Evolutionary conservation across 805 yeast genomes (phyloP), one percentile per base, ranked within the genome.

Genomic region (Lipomyces lipofer): DNA sequence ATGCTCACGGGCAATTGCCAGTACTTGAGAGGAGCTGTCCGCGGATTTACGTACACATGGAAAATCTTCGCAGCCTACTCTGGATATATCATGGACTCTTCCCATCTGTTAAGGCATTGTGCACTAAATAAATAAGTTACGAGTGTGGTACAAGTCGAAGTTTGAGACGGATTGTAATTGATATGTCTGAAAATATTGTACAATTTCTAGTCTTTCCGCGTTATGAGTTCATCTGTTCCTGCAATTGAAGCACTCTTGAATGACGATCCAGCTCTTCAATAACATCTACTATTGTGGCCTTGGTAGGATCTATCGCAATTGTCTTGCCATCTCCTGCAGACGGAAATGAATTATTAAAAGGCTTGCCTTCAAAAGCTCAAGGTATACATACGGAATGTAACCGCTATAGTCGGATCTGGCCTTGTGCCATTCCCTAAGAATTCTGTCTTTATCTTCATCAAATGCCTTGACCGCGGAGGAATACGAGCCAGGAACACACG

Each of bases 401-500:
- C 96, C 58, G 82, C 76, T 17, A 91, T 79, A n/a, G 76, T 64
- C 13, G 96, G 90, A 43, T 69, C 65, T 17, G 76, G 79, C 8
- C 67, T 71, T 0, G 84, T 73, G 5, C 55, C 59, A 4, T 69
- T 64, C 3, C 76, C 73, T 43, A 90, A 74, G 24, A 89, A 78
- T 65, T 85, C 83, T 63, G 79, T 80, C 59, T 84, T 83, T 2
- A 91, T 73, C n/a, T 75, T 69, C 51, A 91, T 82, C 7, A 77
- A 67, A 38, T 78, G 75, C 64, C 85, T 84, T 64, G 83, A 75
- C 28, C 82, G 74, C 5, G 94, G 89, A 9, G 97, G 97, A 40
- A 91, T 80, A 49, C 88, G 78, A 9, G 94, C 78, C 43, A 91
- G 77, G 64, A 91, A 84, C 7, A 86, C 74, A 64, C 98, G 81